Percentiles rank a stretch among this genome's conserved stretches.
Evolutionary conservation across 805 yeast species (phyloP).

Genomic region (Kazachstania africana): DNA sequence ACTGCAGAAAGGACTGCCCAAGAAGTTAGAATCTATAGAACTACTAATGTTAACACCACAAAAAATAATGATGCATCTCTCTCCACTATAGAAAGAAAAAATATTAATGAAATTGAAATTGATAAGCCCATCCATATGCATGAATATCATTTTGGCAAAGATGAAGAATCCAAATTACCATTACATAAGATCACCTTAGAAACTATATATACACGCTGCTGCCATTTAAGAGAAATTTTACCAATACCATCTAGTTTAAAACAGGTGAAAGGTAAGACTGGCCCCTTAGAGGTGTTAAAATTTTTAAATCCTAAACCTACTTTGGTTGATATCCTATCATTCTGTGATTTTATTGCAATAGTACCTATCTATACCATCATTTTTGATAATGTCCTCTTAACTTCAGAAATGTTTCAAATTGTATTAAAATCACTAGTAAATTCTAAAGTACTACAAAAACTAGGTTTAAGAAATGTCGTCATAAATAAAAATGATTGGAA

Average conservation of each 20-base stretch:
- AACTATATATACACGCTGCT: slow-evolving; percentile 78
- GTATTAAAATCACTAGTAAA: slow-evolving; percentile 59
- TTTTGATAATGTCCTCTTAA: slow-evolving; percentile 67
- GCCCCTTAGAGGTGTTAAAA: slow-evolving; percentile 62
- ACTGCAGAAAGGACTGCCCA: slow-evolving; percentile 60
- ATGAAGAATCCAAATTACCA: slow-evolving; percentile 4
- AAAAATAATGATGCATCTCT: background rate
- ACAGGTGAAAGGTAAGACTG: slow-evolving; percentile 66
- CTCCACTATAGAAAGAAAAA: background rate
- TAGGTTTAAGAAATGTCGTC: slow-evolving; percentile 70
- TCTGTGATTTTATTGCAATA: slow-evolving; percentile 77
- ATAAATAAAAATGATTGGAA: slow-evolving; percentile 70
- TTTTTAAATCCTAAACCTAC: slow-evolving; percentile 85
- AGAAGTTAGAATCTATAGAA: slow-evolving; percentile 44
- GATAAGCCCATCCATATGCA: slow-evolving; percentile 63
- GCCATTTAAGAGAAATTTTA: slow-evolving; percentile 81
- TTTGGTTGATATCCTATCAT: slow-evolving; percentile 73
- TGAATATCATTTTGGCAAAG: slow-evolving; percentile 40
- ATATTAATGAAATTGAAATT: slow-evolving; percentile 28
- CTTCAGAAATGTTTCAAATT: slow-evolving; percentile 65
- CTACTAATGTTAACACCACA: background rate
- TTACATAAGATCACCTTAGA: slow-evolving; percentile 34
- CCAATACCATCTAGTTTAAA: slow-evolving; percentile 85
- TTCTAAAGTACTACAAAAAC: slow-evolving; percentile 54
- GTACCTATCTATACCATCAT: slow-evolving; percentile 70